Base-by-base conservation (phyloP, 2,329 filamentous ascomycete genomes). In the Fusarium nematophilum region DNA sequence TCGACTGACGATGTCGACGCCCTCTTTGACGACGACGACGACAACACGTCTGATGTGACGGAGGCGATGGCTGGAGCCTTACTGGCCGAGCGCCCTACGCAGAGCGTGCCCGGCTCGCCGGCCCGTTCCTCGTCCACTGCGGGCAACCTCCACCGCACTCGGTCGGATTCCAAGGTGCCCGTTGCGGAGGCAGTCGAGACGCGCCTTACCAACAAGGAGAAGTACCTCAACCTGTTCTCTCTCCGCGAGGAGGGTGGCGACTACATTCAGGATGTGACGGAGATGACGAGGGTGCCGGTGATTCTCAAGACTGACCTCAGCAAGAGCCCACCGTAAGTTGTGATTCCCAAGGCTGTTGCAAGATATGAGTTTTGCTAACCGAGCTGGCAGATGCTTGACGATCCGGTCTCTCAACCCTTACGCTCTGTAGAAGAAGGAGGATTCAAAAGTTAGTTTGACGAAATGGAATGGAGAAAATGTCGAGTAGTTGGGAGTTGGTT, bases 241-340 rank as follows among this genome's bases (percentile, higher is more conserved):
- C 83, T 99, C 67, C 86, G 95, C 46, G 94, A 99, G 76, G 91
- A 96, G 78, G 90, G 91, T 67, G 94, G 94, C 64, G 91, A 98
- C 69, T 96, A 96, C 81, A 97, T 99, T 72, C 95, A 99, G 79
- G 95, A 99, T 76, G 93, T 99, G 65, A 93, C 89, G 53, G 95
- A 99, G 83, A 97, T 99, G 93, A 94, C 92, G 36, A 86, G 94
- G 67, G 91, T 99, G 59, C 95, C 95, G n/a, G 91, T 99, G 66
- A 96, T 99, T 75, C 81, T 99, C 72, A 98, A 97, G 88, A 98
- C 95, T 65, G 95, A 99, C 80, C 86, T 99, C 71, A 92, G 85
- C 80, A 99, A 99, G 91, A 98, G 94, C 81, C 95, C 95, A 79
- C 95, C 95, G 93, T 99, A 90, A 88, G 95, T 94, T 17, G 3